phyloP scores from a whole-genome alignment of 2,329 filamentous ascomycete genomes.

The Pseudogymnoascus sp. region DNA sequence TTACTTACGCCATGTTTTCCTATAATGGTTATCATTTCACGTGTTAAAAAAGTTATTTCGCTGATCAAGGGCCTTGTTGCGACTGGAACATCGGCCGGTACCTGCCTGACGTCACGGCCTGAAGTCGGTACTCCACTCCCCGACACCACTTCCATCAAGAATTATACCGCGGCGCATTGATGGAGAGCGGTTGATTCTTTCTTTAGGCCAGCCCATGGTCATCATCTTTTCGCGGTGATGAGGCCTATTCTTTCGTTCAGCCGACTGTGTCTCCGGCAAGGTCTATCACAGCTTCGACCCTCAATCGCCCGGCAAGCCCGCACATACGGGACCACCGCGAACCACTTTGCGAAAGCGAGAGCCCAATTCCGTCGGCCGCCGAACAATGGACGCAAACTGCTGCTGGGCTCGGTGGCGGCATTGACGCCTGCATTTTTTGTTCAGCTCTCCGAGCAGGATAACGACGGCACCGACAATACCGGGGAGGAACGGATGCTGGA shows the following conservation, averaged over 20 bases:
- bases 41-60: neutral
- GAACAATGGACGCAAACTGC: conserved; percentile 9
- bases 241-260: conserved; percentile 3
- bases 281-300: neutral
- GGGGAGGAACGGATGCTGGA: conserved; percentile 82
- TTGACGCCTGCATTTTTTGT: conserved; percentile 51
- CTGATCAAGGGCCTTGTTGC: neutral
- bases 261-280: neutral
- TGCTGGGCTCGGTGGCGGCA: conserved; percentile 19
- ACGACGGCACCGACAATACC: conserved; percentile 52
- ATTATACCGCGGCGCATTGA: neutral
- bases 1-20: neutral
- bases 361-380: conserved; percentile 20
- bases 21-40: neutral
- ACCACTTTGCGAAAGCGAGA: neutral
- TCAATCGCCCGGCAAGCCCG: neutral
- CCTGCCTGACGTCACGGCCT: conserved; percentile 1
- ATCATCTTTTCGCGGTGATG: neutral
- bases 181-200: neutral
- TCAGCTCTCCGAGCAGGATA: conserved; percentile 47
- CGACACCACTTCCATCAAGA: neutral
- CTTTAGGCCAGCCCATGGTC: neutral
- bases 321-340: conserved; percentile 13
- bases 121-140: conserved; percentile 2
- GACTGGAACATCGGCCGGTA: neutral